Evolutionary conservation across 1,139 yeast species (phyloP).

Genomic region (Yamadazyma sp.): DNA sequence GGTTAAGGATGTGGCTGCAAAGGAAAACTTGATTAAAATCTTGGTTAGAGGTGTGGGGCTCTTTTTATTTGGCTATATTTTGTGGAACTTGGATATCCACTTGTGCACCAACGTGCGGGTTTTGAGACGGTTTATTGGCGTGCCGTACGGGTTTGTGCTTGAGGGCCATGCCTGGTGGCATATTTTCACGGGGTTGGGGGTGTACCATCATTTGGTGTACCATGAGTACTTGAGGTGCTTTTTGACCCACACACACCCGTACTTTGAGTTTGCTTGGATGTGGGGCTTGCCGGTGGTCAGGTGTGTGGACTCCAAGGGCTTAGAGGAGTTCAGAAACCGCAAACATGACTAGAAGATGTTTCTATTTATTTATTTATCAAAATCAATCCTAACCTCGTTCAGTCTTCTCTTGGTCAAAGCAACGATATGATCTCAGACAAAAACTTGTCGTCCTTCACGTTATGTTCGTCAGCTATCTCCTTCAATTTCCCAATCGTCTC

Average conservation of each 20-base stretch:
- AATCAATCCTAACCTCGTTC: too few species aligned
- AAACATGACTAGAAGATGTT: too few species aligned
- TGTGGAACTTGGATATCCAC: slow-evolving; percentile 87
- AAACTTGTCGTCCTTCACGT: slow-evolving; percentile 36
- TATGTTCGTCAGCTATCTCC: slow-evolving; percentile 26
- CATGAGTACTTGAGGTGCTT: slow-evolving; percentile 69
- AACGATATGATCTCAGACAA: slow-evolving; percentile 40
- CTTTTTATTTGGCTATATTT: slow-evolving; percentile 69
- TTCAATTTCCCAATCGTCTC: slow-evolving; percentile 42
- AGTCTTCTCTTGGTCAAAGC: too few species aligned
- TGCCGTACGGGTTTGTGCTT: slow-evolving; percentile 83
- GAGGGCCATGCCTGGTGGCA: slow-evolving; percentile 99
- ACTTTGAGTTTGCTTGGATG: slow-evolving; percentile 54
- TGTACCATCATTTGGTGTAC: slow-evolving; percentile 58
- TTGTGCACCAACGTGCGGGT: slow-evolving; percentile 65
- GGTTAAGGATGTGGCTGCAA: slow-evolving; percentile 50
- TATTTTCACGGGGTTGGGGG: slow-evolving; percentile 75
- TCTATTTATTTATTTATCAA: too few species aligned
- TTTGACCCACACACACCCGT: slow-evolving; percentile 50
- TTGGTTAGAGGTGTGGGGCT: slow-evolving; percentile 61
- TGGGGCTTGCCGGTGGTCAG: slow-evolving; percentile 39
- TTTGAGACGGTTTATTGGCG: slow-evolving; percentile 66
- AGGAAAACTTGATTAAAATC: slow-evolving; percentile 48
- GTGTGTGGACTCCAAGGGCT: slow-evolving; percentile 33
- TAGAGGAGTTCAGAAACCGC: slow-evolving; percentile 20